Base-by-base conservation (phyloP, 768 basidiomycete genomes). In the Sutorius australiensis region DNA sequence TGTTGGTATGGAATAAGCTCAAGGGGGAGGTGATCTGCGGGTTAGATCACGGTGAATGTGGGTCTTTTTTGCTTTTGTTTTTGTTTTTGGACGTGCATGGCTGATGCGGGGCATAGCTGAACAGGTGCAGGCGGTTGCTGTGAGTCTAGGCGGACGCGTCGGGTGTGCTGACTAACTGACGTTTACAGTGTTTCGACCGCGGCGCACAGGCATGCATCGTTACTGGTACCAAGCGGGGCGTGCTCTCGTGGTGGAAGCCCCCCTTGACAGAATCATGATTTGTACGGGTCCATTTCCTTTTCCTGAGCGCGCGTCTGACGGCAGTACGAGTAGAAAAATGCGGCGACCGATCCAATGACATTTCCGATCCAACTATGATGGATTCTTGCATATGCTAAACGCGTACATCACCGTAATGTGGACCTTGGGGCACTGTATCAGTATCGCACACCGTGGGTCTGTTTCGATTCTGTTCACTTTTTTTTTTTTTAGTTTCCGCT, bases 1-100 rank as follows among this genome's bases (percentile, higher is more conserved):
- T 81, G 28, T 67, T 86, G 36, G 78, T 82, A 31, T 87, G 86
- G 85, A 82, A 87, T 60, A 76, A 72, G 62, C 72, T 72, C 62
- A 80, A 75, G 50, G 79, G 75, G 11, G 70, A 69, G 3, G 66
- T 84, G 24, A 73, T 83, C 13, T 82, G 80, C 65, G 85, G 80
- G 30, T 63, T 87, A 58, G 80, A 83, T 56, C 82, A 86, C 58
- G 75, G 76, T 13, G 79, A 83, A 57, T 78, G 84, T 84, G 63
- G 59, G 77, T 61, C 24, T 24, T 24, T 24, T 24, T 24, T 24
- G 4, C 24, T 24, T 24, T 24, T 24, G 24, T 4, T 24, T 24
- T 24, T n/a, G n/a, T 24, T 24, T 24, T 2, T 24, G 24, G 24
- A 24, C 24, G 24, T 24, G 24, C 24, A 4, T 24, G 24, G 24